phyloP scores from a whole-genome alignment of 371 early-diverging fungal genomes.

The Syncephalastrum monosporum region DNA sequence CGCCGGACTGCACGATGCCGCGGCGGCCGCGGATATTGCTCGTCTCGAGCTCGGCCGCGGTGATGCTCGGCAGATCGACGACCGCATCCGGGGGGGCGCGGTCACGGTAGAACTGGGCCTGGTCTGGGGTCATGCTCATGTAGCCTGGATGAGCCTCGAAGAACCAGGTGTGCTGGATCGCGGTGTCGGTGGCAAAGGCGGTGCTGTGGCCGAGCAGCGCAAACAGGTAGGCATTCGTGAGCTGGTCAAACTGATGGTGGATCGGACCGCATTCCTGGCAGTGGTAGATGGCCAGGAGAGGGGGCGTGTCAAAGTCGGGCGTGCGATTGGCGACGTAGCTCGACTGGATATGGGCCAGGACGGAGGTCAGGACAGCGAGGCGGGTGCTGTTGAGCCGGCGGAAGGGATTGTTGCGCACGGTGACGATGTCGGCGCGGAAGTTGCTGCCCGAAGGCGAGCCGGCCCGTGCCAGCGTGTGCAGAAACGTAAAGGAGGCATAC shows the following conservation, averaged over 20 bases:
- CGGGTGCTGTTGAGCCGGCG: conserved; percentile 9
- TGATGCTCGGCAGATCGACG: conserved; percentile 8
- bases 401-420: conserved; percentile 12
- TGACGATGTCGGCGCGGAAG: conserved; percentile 5
- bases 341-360: conserved; percentile 35
- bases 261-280: conserved; percentile 33
- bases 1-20: conserved; percentile 5
- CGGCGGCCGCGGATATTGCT: conserved; percentile 11
- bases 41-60: conserved; percentile 10
- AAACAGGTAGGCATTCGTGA: conserved; percentile 37
- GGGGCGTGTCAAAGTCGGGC: conserved; percentile 41
- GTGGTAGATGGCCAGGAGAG: conserved; percentile 31
- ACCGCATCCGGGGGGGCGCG: conserved; percentile 12
- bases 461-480: conserved; percentile 10
- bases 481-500: conserved; percentile 12
- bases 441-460: not conserved
- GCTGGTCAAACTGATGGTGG: conserved; percentile 28
- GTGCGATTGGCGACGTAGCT: conserved; percentile 48
- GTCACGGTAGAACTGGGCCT: conserved; percentile 28
- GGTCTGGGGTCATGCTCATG: conserved; percentile 33
- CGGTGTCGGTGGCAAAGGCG: conserved; percentile 37
- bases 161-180: conserved; percentile 35
- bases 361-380: conserved; percentile 19
- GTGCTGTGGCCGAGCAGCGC: conserved; percentile 38
- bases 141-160: conserved; percentile 30